A percentile compares a stretch with the other conserved stretches of the same genome.
Evolutionary conservation across 768 basidiomycete species (phyloP).

Genomic region (Hygrocybe punicea): DNA sequence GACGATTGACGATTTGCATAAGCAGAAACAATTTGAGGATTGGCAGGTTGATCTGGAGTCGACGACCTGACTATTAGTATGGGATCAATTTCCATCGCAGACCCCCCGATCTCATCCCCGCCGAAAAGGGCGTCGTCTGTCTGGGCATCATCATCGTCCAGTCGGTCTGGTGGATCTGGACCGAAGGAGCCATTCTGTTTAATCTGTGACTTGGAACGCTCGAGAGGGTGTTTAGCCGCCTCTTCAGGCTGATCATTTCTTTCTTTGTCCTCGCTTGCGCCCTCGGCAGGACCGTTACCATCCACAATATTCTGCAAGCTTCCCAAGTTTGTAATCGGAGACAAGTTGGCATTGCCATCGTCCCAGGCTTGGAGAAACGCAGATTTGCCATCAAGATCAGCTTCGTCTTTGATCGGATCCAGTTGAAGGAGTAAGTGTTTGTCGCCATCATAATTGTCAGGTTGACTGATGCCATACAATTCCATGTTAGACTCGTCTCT

Average conservation of each 20-base stretch:
- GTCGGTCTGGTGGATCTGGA: not conserved
- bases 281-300: no score
- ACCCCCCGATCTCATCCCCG: not conserved
- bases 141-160: slow-evolving; percentile 8
- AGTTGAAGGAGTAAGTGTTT: not conserved
- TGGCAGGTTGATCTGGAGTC: not conserved
- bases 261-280: no score
- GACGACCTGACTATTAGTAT: not conserved
- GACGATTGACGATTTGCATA: no score
- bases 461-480: not conserved
- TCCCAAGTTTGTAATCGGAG: no score
- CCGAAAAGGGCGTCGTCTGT: not conserved
- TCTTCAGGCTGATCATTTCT: no score
- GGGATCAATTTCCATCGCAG: not conserved
- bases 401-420: not conserved
- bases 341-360: not conserved
- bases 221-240: not conserved
- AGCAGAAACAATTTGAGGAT: no score
- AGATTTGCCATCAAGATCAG: not conserved
- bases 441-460: not conserved
- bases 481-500: not conserved
- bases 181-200: not conserved
- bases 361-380: not conserved
- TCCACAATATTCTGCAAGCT: no score
- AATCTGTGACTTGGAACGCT: not conserved